Base-by-base conservation (phyloP, 768 basidiomycete species). In the Neoboletus subvelutipes region DNA sequence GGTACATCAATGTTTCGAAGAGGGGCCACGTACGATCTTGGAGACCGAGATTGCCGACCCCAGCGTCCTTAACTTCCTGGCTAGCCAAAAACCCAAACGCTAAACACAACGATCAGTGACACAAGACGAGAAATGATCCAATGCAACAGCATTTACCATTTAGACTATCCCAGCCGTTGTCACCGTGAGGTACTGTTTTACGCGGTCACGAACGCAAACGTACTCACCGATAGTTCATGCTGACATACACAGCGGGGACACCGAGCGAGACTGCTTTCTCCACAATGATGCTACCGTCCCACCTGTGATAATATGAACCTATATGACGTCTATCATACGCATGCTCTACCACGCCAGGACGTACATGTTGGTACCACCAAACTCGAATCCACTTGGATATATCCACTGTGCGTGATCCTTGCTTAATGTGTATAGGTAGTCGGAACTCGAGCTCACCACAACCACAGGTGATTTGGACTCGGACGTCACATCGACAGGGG, bases 391-490 rank as follows among this genome's bases (percentile, higher is more conserved):
- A 39, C 76, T 71, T 47, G 71, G 70, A 50, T 64, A 70, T 26
- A 76, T 63, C 66, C 69, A 77, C 73, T 76, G 8, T 45, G 5
- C 8, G 20, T 34, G 13, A 34, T 34, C 34, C 13, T 34, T 34
- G 34, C 15, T 34, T 15, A 34, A 34, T 34, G 13, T 34, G 13
- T 34, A 34, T 15, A 34, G 34, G 13, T 15, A 34, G 5, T 34
- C 5, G 3, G 5, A 13, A 34, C 34, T 34, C 34, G 5, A 40
- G 73, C 80, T 43, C 67, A 83, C 83, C 33, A 78, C 80, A n/a
- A 82, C 70, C 6, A 86, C 81, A 2, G 84, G 84, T 3, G 84
- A 69, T 51, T 79, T 79, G 9, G 77, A 77, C 62, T 2, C 77
- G 52, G 0, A 15, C 15, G 74, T 76, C 1, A 78, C 74, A 34